Evolutionary conservation across 225 moss, liverwort and hornwort genomes (phyloP), one percentile per base, ranked within the genome.

Genomic region (Straminergon stramineum): DNA sequence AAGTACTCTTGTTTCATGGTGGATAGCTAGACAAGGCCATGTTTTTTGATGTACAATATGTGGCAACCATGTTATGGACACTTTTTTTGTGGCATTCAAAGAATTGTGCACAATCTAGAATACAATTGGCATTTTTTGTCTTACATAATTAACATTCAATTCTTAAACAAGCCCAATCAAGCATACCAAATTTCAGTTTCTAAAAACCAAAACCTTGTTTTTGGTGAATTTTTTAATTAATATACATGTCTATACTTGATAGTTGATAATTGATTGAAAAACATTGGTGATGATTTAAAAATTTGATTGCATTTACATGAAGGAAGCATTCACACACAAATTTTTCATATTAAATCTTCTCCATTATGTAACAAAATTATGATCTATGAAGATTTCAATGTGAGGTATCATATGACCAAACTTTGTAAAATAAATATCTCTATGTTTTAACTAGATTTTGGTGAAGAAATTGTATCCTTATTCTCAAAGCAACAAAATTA

Each of bases 1-100:
- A 17, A 65, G 65, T 9, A 17, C 17, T 65, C 34, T 9, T 32
- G 5, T 66, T 34, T 34, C 10, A 67, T 67, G 17, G 65, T 35
- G 1, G 35, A 66, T 35, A 34, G 35, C 12, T 22, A 13, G 7
- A 69, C 0, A 0, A 69, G 23, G n/a, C 23, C 13, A 22, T 23
- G 13, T n/a, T 0, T n/a, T n/a, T n/a, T n/a, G 3, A 68, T 37
- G 20, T 37, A 37, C 2, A 21, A 4, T 68, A 37, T 1, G 0
- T 37, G 1, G 2, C 20, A 37, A 68, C 6, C 3, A 11, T 35
- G 11, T 68, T 37, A 20, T 0, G 2, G 8, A 68, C 21, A 37
- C 6, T 3, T 21, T 8, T 9, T 9, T 19, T 34, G 19, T 18
- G 35, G 6, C 6, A 37, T 37, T n/a, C 21, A 37, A 68, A 37